phyloP scores from a whole-genome alignment of 1,139 yeast species.

The Candida dubliniensis region DNA sequence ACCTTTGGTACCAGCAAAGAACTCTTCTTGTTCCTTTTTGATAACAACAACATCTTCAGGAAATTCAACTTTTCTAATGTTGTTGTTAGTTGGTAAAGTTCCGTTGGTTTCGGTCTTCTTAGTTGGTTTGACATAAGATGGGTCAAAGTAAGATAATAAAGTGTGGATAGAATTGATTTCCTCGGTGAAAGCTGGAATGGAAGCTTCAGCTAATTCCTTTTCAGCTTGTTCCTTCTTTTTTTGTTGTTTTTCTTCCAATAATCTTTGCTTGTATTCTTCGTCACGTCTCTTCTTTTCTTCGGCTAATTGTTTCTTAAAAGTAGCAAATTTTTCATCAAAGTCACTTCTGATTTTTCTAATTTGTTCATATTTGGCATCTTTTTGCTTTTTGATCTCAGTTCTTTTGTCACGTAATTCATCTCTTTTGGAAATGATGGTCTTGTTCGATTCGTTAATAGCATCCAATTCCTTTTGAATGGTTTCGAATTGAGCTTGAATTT shows the following conservation, averaged over 20 bases:
- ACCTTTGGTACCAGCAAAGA: constrained; percentile 53
- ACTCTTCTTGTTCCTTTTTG: constrained; percentile 64
- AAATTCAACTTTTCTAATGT: constrained; percentile 53
- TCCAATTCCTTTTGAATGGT: constrained; percentile 63
- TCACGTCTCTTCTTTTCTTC: constrained; percentile 71
- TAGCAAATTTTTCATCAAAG: constrained; percentile 68
- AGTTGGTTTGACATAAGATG: constrained; percentile 66
- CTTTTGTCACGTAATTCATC: constrained; percentile 64
- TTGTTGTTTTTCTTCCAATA: constrained; percentile 58
- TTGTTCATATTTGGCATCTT: constrained; percentile 64
- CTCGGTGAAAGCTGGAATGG: constrained; percentile 79
- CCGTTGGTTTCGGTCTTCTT: constrained; percentile 24
- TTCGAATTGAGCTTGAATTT: constrained; percentile 60
- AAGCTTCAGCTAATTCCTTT: constrained; percentile 62
- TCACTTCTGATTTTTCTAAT: constrained; percentile 67
- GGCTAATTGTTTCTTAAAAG: constrained; percentile 68
- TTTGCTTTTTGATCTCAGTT: constrained; percentile 64
- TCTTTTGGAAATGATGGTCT: constrained; percentile 66
- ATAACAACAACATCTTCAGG: constrained; percentile 67
- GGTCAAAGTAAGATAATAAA: constrained; percentile 74
- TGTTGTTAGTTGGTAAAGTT: constrained; percentile 25
- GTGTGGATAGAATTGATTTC: constrained; percentile 75
- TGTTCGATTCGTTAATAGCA: constrained; percentile 57
- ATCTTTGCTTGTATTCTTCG: constrained; percentile 60
- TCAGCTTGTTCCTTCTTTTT: constrained; percentile 68